Evolutionary conservation across 169 alveolate genomes (phyloP).

Genomic region (Plasmodium relictum): DNA sequence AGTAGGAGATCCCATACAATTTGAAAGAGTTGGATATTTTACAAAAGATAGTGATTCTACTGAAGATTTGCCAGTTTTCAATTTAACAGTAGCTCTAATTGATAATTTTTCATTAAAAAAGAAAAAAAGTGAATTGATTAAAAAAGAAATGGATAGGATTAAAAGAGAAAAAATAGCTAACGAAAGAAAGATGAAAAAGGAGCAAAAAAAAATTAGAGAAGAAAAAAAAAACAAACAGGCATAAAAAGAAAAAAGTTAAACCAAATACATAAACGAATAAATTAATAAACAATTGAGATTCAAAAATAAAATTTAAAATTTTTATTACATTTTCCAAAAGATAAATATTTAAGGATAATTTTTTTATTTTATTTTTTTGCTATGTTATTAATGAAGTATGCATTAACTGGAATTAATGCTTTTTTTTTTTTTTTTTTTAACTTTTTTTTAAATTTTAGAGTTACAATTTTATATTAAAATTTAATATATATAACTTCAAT

Average conservation of each 20-base stretch:
- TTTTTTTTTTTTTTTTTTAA: neutral
- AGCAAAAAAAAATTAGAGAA: conserved; percentile 45
- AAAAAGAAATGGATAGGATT: conserved; percentile 49
- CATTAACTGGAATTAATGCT: too few species aligned
- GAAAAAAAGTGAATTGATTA: conserved; percentile 42
- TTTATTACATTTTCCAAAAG: too few species aligned
- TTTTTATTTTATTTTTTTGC: neutral
- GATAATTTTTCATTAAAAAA: conserved; percentile 78
- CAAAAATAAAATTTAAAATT: too few species aligned
- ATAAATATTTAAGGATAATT: too few species aligned
- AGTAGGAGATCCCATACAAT: conserved; percentile 88
- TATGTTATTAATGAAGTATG: too few species aligned
- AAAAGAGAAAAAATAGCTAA: conserved; percentile 51
- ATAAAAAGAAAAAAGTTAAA: too few species aligned
- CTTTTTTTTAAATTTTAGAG: conserved; percentile 7
- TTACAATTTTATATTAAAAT: neutral
- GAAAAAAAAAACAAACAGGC: conserved; percentile 23
- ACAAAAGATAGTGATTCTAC: conserved; percentile 87
- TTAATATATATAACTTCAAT: conserved; percentile 3
- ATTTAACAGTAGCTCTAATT: conserved; percentile 84
- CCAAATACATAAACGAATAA: too few species aligned
- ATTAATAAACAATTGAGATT: too few species aligned
- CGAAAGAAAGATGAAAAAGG: conserved; percentile 49
- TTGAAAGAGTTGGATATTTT: conserved; percentile 91
- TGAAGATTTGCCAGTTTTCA: conserved; percentile 76